These are phyloP conservation scores for Ceratocystis lukuohia DNA, from an alignment of 2,329 filamentous ascomycete genomes.

Conservation along the genomic window DNA sequence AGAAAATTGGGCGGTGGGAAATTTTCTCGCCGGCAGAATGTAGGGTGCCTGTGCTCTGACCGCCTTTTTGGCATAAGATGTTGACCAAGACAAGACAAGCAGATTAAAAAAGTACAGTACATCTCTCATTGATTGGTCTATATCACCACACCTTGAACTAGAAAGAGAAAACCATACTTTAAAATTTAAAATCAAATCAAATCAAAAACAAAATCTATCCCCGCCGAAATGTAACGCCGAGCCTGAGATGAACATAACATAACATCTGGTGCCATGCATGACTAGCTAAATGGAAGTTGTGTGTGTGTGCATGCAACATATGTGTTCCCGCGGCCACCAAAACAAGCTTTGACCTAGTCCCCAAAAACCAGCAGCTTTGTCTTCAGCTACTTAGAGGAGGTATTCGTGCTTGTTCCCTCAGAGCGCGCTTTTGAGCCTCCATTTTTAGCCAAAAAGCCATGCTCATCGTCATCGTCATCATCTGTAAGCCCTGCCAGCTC, in stretches of 20 bases:
- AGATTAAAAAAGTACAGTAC: background rate
- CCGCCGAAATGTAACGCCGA: background rate
- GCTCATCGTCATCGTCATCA: conserved; percentile 48
- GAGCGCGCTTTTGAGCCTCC: background rate
- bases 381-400: background rate
- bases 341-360: background rate
- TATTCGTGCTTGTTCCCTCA: background rate
- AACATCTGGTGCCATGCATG: background rate
- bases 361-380: background rate
- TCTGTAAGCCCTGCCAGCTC: conserved; percentile 83
- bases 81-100: background rate
- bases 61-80: background rate
- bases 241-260: background rate
- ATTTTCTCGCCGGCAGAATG: conserved; percentile 13
- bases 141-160: background rate
- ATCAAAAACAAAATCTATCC: background rate
- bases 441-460: conserved; percentile 14
- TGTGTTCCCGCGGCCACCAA: background rate
- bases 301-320: background rate
- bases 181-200: background rate
- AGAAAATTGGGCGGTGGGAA: conserved; percentile 18
- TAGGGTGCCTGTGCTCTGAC: background rate
- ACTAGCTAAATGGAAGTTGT: background rate
- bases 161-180: background rate
- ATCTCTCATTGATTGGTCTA: no score